Evolutionary conservation across 1,139 yeast genomes (phyloP), one percentile per base, ranked within the genome.

Genomic region (Debaryomycetaceae sp.): DNA sequence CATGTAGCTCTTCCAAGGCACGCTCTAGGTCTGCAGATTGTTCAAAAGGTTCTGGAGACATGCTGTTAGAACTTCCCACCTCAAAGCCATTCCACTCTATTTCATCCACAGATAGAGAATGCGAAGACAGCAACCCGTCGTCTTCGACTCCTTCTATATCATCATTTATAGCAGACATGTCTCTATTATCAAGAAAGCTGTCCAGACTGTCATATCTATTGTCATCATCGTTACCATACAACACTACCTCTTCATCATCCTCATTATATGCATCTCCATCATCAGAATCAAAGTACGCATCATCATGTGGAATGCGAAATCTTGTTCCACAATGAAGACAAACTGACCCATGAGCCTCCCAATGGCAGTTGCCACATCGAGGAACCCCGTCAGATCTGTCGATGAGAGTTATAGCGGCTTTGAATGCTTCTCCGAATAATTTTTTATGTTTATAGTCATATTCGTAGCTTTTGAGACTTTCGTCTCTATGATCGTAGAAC

Each of bases 301-400:
- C 67, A 19, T 53, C 58, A 11, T 57, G 48, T 0, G 68, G 60
- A n/a, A 52, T 45, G 19, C 69, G 52, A 44, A 73, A 67, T 19
- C 70, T 51, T 2, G 70, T 59, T 3, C 78, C 78, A 54, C 87
- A 81, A 47, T 79, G 78, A 6, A 73, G 61, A 50, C 87, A 82
- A 30, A 58, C 62, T 5, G 68, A 60, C 0, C 83, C 83, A 46
- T 70, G 74, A 3, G 85, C 80, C 55, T 87, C 95, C 95, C 95
- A 87, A 51, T 81, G 87, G 57, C 96, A 87, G 41, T 76, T 73
- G 2, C 87, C 79, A 55, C 96, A 87, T 41, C 95, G 64, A 0
- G 85, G 79, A 6, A 87, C 89, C 2, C 91, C 92, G 56, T 87
- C 96, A 18, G 81, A 81, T 39, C 69, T 74, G 46, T 79, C 87